Conservation (phyloP, 495 filamentous ascomycete genomes). For the Cercophora scortea region DNA sequence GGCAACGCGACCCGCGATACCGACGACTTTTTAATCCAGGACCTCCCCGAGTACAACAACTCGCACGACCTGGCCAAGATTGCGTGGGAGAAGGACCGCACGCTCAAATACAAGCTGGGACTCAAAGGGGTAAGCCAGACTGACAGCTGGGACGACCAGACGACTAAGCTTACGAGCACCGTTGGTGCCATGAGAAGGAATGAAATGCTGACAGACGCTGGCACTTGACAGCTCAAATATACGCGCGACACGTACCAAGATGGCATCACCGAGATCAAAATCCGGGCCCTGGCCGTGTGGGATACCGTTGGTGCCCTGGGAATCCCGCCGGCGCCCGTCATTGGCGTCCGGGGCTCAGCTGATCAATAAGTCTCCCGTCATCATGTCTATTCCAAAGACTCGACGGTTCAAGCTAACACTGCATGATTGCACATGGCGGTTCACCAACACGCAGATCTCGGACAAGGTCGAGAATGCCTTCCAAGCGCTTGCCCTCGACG, state of each 20-base stretch:
- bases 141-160: no score
- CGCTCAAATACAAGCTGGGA: slow-evolving; percentile 16
- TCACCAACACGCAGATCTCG: slow-evolving; percentile 51
- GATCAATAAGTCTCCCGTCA: slow-evolving; percentile 18
- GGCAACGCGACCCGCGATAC: slow-evolving; percentile 8
- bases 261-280: slow-evolving; percentile 21
- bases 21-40: slow-evolving; percentile 14
- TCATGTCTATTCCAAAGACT: not conserved
- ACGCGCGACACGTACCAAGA: slow-evolving; percentile 20
- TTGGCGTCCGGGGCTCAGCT: slow-evolving; percentile 24
- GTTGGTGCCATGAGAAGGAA: not conserved
- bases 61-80: slow-evolving; percentile 18
- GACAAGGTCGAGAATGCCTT: slow-evolving; percentile 58
- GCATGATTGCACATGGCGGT: slow-evolving; percentile 23
- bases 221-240: slow-evolving; percentile 12
- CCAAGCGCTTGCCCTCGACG: slow-evolving; percentile 64
- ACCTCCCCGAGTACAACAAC: slow-evolving; percentile 11
- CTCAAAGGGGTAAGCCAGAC: slow-evolving; percentile 11
- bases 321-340: slow-evolving; percentile 24
- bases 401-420: slow-evolving; percentile 4
- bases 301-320: slow-evolving; percentile 32
- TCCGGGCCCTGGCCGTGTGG: slow-evolving; percentile 32
- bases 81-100: slow-evolving; percentile 19
- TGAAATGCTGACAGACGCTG: not conserved
- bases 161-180: not conserved